Percentiles rank a stretch among this genome's conserved stretches.
Conservation (phyloP, 805 yeast species). For the Ogataea sp. region DNA sequence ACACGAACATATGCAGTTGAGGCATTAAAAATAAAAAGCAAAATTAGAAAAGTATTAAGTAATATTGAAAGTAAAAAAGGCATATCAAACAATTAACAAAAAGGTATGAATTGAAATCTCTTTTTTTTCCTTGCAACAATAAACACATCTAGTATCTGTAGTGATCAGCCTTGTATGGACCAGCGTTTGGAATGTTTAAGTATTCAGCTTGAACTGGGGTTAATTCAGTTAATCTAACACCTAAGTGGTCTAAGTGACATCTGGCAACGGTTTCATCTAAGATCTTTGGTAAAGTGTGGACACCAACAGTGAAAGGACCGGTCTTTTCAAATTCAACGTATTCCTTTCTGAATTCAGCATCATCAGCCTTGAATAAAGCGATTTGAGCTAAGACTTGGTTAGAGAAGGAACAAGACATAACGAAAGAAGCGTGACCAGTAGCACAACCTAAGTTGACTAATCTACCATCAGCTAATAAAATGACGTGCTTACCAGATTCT, state of each 20-base stretch:
- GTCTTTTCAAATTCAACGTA: slow-evolving; percentile 88
- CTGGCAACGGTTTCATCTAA: slow-evolving; percentile 98
- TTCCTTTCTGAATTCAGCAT: slow-evolving; percentile 68
- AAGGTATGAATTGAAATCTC: no score
- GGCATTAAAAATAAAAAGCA: slow-evolving; percentile 14
- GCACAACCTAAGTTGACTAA: slow-evolving; percentile 99
- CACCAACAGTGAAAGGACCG: slow-evolving; percentile 87
- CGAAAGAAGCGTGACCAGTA: slow-evolving; percentile 98
- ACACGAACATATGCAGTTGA: slow-evolving; percentile 22
- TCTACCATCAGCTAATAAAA: slow-evolving; percentile 98
- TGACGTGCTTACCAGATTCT: slow-evolving; percentile 84
- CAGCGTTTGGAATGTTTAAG: slow-evolving; percentile 84
- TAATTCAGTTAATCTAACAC: slow-evolving; percentile 77
- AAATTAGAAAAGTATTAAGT: no score
- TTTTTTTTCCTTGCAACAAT: no score
- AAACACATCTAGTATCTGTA: slow-evolving; percentile 75
- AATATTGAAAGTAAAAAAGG: no score
- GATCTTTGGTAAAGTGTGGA: slow-evolving; percentile 94
- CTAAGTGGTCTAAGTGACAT: slow-evolving; percentile 91
- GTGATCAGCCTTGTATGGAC: slow-evolving; percentile 97
- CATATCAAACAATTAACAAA: no score
- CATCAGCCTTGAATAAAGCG: slow-evolving; percentile 87
- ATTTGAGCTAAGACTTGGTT: slow-evolving; percentile 99
- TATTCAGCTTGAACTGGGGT: slow-evolving; percentile 82
- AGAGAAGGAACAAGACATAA: slow-evolving; percentile 99